A percentile compares a stretch with the other conserved stretches of the same genome.
These are phyloP conservation scores for Dipteronia sinensis DNA, from an alignment of 345 rosid genomes.

Conservation along the genomic window DNA sequence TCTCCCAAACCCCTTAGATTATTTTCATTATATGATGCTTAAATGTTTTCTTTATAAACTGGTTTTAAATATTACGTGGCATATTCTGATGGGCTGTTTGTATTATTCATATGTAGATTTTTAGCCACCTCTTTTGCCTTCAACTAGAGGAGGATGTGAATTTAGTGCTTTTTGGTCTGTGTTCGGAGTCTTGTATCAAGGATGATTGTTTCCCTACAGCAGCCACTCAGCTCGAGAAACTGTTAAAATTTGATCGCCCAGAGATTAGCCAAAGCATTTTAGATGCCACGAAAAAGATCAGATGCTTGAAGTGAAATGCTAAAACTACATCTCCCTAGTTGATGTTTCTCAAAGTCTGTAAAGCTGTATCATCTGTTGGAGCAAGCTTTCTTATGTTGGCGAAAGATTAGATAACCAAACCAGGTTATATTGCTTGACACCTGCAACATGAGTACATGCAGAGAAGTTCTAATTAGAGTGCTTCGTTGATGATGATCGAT, in stretches of 20 bases:
- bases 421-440: background rate
- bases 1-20: background rate
- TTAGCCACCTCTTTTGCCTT: constrained; percentile 66
- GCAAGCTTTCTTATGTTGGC: background rate
- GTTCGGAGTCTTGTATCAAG: constrained; percentile 42
- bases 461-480: background rate
- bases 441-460: background rate
- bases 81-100: background rate
- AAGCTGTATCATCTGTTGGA: background rate
- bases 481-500: background rate
- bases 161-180: constrained; percentile 66
- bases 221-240: constrained; percentile 44
- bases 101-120: constrained; percentile 44
- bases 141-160: constrained; percentile 88
- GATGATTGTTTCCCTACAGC: constrained; percentile 54
- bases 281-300: constrained; percentile 64
- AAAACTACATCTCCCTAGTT: background rate
- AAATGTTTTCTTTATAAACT: background rate
- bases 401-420: background rate
- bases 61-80: background rate
- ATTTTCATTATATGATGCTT: background rate
- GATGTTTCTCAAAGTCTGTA: background rate
- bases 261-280: constrained; percentile 59
- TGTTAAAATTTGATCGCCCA: constrained; percentile 51
- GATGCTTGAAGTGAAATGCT: constrained; percentile 43